Evolutionary conservation across 192 early-diverging fungal genomes (phyloP), one percentile per base, ranked within the genome.

Genomic region (Glomus cerebriforme): DNA sequence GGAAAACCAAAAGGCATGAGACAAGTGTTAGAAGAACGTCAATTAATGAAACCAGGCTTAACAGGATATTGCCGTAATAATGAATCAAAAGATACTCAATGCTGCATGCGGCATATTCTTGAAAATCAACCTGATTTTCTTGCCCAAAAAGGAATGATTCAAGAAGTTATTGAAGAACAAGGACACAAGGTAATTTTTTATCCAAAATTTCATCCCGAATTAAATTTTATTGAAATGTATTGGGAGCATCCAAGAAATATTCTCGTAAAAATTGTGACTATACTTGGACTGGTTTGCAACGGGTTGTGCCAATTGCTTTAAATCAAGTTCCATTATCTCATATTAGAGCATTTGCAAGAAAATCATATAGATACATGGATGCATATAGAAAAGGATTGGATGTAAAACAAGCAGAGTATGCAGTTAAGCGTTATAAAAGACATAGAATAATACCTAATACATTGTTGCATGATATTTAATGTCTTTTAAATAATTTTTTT

Each of bases 201-300:
- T 59, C 80, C 64, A 63, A 81, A 81, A 54, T 81, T 81, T 81
- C 73, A 81, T 62, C 69, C 62, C 37, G 80, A 81, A 34, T 54
- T 81, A 26, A 77, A 81, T 43, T 81, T 77, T 64, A 81, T 81
- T 69, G 45, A 81, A 47, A 77, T 77, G 65, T 81, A 77, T 66
- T 81, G 66, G 73, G 80, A 64, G 6, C 62, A 64, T 22, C 26
- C 37, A 37, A 27, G 27, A 81, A 81, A 39, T 81, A 78, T 60
- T 76, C 54, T n/a, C 58, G 60, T 9, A 43, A 77, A 26, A 26
- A 81, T n/a, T 77, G 75, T 69, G 58, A 70, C 27, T 81, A 81
- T 37, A 63, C 58, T 24, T 81, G 37, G 17, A 19, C 1, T 43
- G 10, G 10, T 43, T 43, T 43, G 12, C 10, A 10, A 31, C 3